Conservation (phyloP, 495 filamentous ascomycete species). For the Penicillium desertorum region DNA sequence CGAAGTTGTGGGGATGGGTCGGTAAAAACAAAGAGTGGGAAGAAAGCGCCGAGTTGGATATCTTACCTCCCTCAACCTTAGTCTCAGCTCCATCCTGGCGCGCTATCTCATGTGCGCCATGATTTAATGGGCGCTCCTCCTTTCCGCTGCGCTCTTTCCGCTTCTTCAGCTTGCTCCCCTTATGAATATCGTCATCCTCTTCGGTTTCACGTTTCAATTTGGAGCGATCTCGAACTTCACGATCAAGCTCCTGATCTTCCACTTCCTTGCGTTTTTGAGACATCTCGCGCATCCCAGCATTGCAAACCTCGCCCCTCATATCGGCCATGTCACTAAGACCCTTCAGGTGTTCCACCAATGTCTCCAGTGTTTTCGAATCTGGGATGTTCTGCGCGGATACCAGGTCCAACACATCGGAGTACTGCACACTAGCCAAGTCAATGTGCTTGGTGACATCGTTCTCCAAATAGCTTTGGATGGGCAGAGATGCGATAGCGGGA, state of each 20-base stretch:
- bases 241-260: constrained; percentile 51
- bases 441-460: constrained; percentile 65
- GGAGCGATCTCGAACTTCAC: constrained; percentile 44
- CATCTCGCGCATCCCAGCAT: constrained; percentile 71
- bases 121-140: constrained; percentile 57
- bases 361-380: constrained; percentile 70
- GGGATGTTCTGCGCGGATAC: constrained; percentile 67
- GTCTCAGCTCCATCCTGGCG: constrained; percentile 64
- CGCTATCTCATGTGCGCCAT: constrained; percentile 63
- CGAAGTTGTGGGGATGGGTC: constrained; percentile 17
- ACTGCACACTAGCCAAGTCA: constrained; percentile 56
- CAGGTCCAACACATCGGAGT: constrained; percentile 71
- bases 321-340: constrained; percentile 65
- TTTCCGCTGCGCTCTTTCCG: constrained; percentile 50
- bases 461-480: constrained; percentile 57
- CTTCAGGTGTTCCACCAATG: constrained; percentile 65
- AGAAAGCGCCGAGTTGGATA: constrained; percentile 14
- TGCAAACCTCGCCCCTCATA: constrained; percentile 59
- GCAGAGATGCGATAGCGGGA: constrained; percentile 47
- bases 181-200: constrained; percentile 55
- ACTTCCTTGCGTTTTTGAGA: constrained; percentile 60
- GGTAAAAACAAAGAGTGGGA: constrained; percentile 18
- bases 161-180: constrained; percentile 51
- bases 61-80: constrained; percentile 62
- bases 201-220: constrained; percentile 54